These are phyloP conservation scores for Beauveria asiatica DNA, from an alignment of 2,329 filamentous ascomycete genomes.

Conservation along the genomic window DNA sequence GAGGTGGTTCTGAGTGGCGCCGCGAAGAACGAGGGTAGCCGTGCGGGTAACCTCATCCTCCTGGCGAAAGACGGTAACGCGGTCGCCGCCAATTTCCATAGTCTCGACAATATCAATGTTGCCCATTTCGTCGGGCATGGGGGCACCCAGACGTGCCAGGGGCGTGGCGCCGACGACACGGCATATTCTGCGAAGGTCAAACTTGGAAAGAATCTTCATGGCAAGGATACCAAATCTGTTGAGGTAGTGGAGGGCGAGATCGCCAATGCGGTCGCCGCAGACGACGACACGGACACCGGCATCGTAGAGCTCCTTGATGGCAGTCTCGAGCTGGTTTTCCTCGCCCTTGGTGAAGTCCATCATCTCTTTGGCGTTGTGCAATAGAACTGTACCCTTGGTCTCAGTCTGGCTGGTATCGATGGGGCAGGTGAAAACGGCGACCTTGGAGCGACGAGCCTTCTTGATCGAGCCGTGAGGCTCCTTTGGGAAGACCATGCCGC, in stretches of 20 bases:
- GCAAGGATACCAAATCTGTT: constrained; percentile 94
- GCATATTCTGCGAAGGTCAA: constrained; percentile 89
- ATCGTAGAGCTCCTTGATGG: constrained; percentile 93
- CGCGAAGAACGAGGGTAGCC: constrained; percentile 85
- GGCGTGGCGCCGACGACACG: constrained; percentile 93
- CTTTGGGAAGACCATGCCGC: constrained; percentile 96
- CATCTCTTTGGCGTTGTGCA: constrained; percentile 98
- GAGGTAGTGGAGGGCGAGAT: constrained; percentile 93
- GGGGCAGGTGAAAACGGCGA: constrained; percentile 91
- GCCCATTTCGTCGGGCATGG: constrained; percentile 99
- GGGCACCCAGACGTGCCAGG: constrained; percentile 88
- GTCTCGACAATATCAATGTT: constrained; percentile 92
- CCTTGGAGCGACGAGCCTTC: constrained; percentile 88
- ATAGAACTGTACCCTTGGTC: constrained; percentile 93
- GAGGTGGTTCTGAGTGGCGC: constrained; percentile 95
- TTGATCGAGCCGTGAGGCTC: constrained; percentile 89
- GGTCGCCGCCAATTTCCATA: constrained; percentile 92
- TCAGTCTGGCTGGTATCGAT: constrained; percentile 95
- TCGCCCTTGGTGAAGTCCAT: constrained; percentile 97
- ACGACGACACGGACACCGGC: constrained; percentile 87
- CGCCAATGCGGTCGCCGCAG: constrained; percentile 87
- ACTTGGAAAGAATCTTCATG: constrained; percentile 96
- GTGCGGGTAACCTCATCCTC: constrained; percentile 88
- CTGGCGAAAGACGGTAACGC: constrained; percentile 96
- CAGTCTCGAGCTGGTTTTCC: constrained; percentile 79